Evolutionary conservation across 805 yeast genomes (phyloP).

Genomic region (Candida piceae): DNA sequence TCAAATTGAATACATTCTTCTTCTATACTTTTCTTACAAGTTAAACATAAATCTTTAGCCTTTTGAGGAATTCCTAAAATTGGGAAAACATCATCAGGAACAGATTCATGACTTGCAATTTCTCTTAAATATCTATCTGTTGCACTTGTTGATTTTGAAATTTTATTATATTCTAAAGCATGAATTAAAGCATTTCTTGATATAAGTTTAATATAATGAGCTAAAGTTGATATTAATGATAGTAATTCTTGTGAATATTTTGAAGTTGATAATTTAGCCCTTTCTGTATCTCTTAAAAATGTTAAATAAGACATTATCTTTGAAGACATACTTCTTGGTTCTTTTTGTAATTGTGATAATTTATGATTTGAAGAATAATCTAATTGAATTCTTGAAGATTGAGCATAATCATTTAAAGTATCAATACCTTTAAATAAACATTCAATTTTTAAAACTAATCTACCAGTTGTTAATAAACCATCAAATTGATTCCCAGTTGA

Average conservation of each 20-base stretch:
- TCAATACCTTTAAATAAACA: constrained; percentile 76
- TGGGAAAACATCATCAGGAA: constrained; percentile 35
- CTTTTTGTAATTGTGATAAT: constrained; percentile 40
- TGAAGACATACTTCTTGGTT: constrained; percentile 84
- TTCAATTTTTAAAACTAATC: constrained; percentile 67
- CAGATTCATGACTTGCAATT: constrained; percentile 41
- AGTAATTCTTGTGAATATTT: constrained; percentile 59
- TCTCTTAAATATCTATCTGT: constrained; percentile 57
- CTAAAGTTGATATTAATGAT: constrained; percentile 81
- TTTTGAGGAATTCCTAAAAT: constrained; percentile 45
- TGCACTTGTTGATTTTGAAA: constrained; percentile 52
- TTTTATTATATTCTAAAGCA: constrained; percentile 64
- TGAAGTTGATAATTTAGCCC: constrained; percentile 29
- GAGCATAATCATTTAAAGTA: constrained; percentile 26
- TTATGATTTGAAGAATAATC: constrained; percentile 21
- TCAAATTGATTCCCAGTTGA: constrained; percentile 63
- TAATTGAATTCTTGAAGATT: constrained; percentile 11
- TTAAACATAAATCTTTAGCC: constrained; percentile 71
- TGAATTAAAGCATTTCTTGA: constrained; percentile 75
- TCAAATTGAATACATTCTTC: constrained; percentile 65
- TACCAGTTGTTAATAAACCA: constrained; percentile 68
- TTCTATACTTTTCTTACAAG: constrained; percentile 75
- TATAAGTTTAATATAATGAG: constrained; percentile 84
- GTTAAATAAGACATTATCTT: constrained; percentile 88
- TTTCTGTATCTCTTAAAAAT: constrained; percentile 57